phyloP scores from a whole-genome alignment of 139 green algal genomes.

The Chlorella sp. region DNA sequence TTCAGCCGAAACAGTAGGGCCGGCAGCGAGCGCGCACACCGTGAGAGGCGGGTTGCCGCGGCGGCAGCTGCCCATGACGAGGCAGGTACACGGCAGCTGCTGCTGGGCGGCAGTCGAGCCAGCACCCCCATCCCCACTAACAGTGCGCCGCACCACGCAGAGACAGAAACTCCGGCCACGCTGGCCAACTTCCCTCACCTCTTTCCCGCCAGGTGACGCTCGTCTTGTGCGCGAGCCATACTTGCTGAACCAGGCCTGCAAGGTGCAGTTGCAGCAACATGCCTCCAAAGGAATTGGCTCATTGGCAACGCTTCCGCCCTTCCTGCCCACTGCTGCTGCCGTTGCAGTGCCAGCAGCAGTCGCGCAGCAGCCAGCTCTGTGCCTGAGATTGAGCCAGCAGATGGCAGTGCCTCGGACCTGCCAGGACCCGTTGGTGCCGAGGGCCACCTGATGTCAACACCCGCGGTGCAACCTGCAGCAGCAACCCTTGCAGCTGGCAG shows the following conservation, averaged over 20 bases:
- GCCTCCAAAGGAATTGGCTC: too few relatives aligned
- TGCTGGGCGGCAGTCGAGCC: not conserved
- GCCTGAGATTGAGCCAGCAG: constrained; percentile 8
- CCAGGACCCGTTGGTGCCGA: not conserved
- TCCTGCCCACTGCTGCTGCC: too few relatives aligned
- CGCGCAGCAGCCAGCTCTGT: too few relatives aligned
- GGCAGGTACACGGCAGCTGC: not conserved
- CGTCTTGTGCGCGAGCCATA: too few relatives aligned
- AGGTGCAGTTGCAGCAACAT: too few relatives aligned
- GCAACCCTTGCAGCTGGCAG: not conserved
- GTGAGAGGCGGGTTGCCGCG: not conserved
- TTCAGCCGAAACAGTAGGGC: not conserved
- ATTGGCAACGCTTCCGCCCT: too few relatives aligned
- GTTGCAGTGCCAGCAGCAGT: too few relatives aligned
- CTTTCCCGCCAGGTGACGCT: not conserved
- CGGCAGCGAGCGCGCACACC: not conserved
- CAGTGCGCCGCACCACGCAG: too few relatives aligned
- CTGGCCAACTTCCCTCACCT: not conserved
- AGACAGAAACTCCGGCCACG: not conserved
- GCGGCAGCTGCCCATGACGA: not conserved
- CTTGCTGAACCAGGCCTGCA: too few relatives aligned
- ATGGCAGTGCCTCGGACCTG: not conserved
- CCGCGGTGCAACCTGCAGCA: too few relatives aligned
- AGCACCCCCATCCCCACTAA: not conserved
- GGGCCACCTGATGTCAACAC: too few relatives aligned